phyloP scores from a whole-genome alignment of 495 filamentous ascomycete genomes.

The Sphaerosporella brunnea region DNA sequence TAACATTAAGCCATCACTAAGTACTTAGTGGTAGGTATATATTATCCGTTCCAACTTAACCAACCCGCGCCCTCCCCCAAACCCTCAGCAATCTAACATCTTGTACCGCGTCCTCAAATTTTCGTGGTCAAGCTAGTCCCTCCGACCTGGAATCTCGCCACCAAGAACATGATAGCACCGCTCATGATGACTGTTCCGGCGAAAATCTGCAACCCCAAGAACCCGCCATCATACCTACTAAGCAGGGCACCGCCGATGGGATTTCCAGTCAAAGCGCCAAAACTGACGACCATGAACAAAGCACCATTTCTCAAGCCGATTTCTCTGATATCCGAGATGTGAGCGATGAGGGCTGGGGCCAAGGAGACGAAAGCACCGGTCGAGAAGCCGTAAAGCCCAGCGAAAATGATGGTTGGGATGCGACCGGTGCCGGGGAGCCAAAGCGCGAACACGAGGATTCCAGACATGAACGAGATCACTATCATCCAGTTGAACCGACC shows the following conservation, averaged over 20 bases:
- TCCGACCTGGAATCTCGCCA: constrained; percentile 24
- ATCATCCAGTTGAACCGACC: constrained; percentile 60
- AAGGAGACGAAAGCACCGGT: constrained; percentile 56
- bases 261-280: constrained; percentile 49
- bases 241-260: constrained; percentile 61
- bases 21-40: too few relatives aligned
- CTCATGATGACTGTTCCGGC: constrained; percentile 42
- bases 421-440: constrained; percentile 48
- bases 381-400: constrained; percentile 51
- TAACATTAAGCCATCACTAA: too few relatives aligned
- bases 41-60: too few relatives aligned
- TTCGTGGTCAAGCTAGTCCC: background rate
- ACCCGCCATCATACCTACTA: constrained; percentile 35
- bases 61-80: too few relatives aligned
- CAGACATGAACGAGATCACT: constrained; percentile 39
- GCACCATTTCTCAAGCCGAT: constrained; percentile 58
- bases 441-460: constrained; percentile 47
- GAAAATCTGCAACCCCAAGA: constrained; percentile 46
- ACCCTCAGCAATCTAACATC: too few relatives aligned
- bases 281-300: constrained; percentile 41
- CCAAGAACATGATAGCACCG: constrained; percentile 34
- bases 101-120: too few relatives aligned
- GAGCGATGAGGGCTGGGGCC: constrained; percentile 43
- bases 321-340: constrained; percentile 53
- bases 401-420: constrained; percentile 46